These are phyloP conservation scores for Cryphonectria japonica DNA, from an alignment of 2,329 filamentous ascomycete species.

Conservation along the genomic window DNA sequence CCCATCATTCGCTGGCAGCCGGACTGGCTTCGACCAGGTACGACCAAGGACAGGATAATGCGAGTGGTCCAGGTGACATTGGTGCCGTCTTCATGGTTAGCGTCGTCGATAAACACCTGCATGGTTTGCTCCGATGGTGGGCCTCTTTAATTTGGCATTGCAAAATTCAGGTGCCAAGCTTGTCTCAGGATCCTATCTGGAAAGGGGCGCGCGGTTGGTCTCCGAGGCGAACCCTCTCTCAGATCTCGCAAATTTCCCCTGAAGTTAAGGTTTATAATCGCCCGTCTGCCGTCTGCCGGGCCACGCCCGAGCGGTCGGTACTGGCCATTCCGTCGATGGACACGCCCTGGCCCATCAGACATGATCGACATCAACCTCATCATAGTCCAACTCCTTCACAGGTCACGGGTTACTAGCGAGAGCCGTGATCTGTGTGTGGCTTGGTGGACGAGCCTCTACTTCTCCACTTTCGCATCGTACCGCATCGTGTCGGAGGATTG, in stretches of 20 bases:
- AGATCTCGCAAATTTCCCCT: neutral
- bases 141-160: slow-evolving; percentile 7
- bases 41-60: neutral
- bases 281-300: neutral
- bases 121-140: slow-evolving; percentile 13
- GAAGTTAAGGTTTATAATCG: too few species aligned
- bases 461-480: neutral
- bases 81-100: neutral
- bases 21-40: neutral
- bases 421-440: neutral
- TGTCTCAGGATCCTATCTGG: slow-evolving; percentile 1
- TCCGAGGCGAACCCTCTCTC: slow-evolving; percentile 5
- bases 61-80: slow-evolving; percentile 1
- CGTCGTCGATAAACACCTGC: slow-evolving; percentile 2
- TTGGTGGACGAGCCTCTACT: neutral
- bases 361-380: neutral
- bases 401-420: neutral
- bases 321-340: neutral
- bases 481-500: neutral
- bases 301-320: neutral
- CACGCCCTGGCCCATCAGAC: neutral
- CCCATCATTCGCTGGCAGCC: slow-evolving; percentile 2
- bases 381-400: neutral
- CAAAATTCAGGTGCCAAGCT: slow-evolving; percentile 1
- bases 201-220: slow-evolving; percentile 2